Base-by-base conservation (phyloP, 129 eudicot species). In the Chrysanthemum makinoi region DNA sequence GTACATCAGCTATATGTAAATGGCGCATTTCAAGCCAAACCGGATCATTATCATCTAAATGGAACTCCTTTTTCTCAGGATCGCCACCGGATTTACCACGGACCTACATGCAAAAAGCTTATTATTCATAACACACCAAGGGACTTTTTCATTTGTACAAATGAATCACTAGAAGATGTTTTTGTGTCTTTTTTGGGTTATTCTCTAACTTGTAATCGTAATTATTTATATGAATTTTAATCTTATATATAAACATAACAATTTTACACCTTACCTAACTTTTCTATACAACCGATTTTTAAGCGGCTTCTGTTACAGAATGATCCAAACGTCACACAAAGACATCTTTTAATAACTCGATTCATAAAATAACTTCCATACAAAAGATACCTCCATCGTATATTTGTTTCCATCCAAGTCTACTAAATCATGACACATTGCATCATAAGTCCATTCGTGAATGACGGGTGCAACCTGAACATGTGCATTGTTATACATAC, bases 371-470 rank as follows among this genome's bases (percentile, higher is more conserved):
- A 69, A 35, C 7, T 65, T 58, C 62, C 15, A 19, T 19, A 24
- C 20, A 39, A 55, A 33, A 62, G 55, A 54, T 83, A 95, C 99
- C 99, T 95, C 97, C 49, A 84, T 69, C 22, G 77, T 82, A 75
- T 86, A 95, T 84, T 90, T 95, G 83, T 95, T 95, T 73, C 99
- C 99, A 18, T 88, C 89, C 94, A 95, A 77, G 0, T 86, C 96
- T 72, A 95, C 75, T 70, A 95, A 81, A 80, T 95, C 99, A 80
- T 95, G 99, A 68, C 97, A 90, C 99, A 95, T 95, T 43, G 99
- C 97, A 83, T 95, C 99, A 65, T 95, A 95, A 55, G 97, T 90
- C 99, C 99, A 95, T 74, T 95, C 99, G 66, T 95, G 99, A 69
- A 95, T 95, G 58, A 95, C 69, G 1, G 99, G 99, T 72, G 99